Evolutionary conservation across 1,139 yeast genomes (phyloP).

Genomic region (Arxiozyma telluris): DNA sequence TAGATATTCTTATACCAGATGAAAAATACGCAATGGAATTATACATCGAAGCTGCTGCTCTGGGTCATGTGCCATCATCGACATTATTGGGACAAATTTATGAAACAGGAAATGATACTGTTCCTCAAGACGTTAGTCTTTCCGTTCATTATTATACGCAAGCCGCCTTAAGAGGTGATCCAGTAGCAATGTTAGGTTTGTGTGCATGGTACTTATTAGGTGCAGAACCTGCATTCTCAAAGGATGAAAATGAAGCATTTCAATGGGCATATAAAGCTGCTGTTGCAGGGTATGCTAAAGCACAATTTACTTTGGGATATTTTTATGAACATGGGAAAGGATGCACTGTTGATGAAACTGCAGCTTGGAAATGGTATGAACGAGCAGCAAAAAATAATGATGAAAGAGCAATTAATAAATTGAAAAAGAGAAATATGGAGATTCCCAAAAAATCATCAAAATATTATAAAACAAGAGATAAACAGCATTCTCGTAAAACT

Average conservation of each 20-base stretch:
- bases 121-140: constrained; percentile 74
- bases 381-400: constrained; percentile 71
- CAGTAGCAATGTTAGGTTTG: constrained; percentile 83
- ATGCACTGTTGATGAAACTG: constrained; percentile 47
- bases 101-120: constrained; percentile 68
- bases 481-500: constrained; percentile 4
- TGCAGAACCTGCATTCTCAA: constrained; percentile 68
- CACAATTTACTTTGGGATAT: constrained; percentile 79
- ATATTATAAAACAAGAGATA: not conserved
- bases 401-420: constrained; percentile 44
- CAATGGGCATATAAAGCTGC: constrained; percentile 95
- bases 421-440: constrained; percentile 12
- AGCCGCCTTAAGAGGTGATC: constrained; percentile 83
- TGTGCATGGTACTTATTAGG: constrained; percentile 97
- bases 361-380: constrained; percentile 67
- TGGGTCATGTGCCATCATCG: constrained; percentile 77
- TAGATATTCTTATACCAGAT: constrained; percentile 81
- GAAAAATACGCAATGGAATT: constrained; percentile 76
- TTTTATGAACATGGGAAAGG: constrained; percentile 87
- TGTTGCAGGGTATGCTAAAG: constrained; percentile 60
- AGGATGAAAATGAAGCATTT: constrained; percentile 79
- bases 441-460: not conserved
- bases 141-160: constrained; percentile 89
- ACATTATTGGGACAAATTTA: constrained; percentile 73
- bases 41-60: constrained; percentile 80